A percentile compares a stretch with the other conserved stretches of the same genome.
These are phyloP conservation scores for Tieghemostelium lacteum DNA, from an alignment of 78 protist species.

Conservation along the genomic window DNA sequence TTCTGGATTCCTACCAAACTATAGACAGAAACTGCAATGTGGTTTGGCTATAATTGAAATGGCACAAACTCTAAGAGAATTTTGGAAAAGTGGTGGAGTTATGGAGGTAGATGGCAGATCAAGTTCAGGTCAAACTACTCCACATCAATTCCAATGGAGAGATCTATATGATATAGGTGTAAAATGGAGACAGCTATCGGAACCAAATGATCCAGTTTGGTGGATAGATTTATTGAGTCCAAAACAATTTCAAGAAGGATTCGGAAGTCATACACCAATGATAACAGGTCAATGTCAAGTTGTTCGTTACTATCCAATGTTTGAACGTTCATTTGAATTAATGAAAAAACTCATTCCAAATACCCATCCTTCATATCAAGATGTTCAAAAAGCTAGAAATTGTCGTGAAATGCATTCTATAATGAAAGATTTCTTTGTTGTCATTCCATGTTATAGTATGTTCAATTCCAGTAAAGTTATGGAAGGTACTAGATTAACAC, in stretches of 20 bases:
- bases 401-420: slow-evolving; percentile 42
- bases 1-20: slow-evolving; percentile 78
- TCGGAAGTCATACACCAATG: slow-evolving; percentile 86
- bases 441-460: slow-evolving; percentile 80
- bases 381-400: not conserved
- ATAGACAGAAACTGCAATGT: slow-evolving; percentile 69
- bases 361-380: not conserved
- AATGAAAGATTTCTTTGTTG: slow-evolving; percentile 81
- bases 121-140: not conserved
- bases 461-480: not conserved
- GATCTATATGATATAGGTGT: slow-evolving; percentile 77
- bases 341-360: slow-evolving; percentile 56
- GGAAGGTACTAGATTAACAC: slow-evolving; percentile 88
- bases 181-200: slow-evolving; percentile 86
- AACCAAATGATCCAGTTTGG: slow-evolving; percentile 90
- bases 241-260: slow-evolving; percentile 86
- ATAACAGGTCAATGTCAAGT: slow-evolving; percentile 81
- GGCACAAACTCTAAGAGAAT: slow-evolving; percentile 61
- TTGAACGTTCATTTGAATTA: slow-evolving; percentile 54
- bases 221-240: slow-evolving; percentile 85
- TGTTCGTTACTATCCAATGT: slow-evolving; percentile 80
- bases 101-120: not conserved
- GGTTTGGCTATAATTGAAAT: slow-evolving; percentile 70
- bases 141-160: slow-evolving; percentile 65
- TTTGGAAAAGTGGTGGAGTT: not conserved